Evolutionary conservation across 176 grass and related monocot species (phyloP).

Genomic region (Guadua angustifolia): DNA sequence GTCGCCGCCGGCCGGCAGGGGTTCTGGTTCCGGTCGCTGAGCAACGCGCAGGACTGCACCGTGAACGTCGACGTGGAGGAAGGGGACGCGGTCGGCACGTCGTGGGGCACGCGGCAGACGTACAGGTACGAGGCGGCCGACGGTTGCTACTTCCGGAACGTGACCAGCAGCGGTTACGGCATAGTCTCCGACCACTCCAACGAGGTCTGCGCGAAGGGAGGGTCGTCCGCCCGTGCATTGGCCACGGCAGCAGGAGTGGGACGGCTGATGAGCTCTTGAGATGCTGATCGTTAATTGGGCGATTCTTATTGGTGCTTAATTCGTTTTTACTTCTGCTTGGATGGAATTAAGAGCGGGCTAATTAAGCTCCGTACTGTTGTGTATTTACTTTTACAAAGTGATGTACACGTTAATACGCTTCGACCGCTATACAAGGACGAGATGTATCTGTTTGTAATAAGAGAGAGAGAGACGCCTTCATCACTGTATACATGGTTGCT

Average conservation of each 20-base stretch:
- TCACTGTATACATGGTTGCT: no score
- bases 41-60: constrained; percentile 58
- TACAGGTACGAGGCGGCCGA: constrained; percentile 71
- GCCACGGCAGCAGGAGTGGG: neutral
- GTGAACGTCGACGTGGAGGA: constrained; percentile 49
- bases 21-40: constrained; percentile 59
- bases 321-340: neutral
- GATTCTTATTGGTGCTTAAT: neutral
- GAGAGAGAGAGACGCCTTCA: neutral
- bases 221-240: neutral
- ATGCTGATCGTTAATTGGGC: neutral
- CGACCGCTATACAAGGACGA: neutral
- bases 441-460: neutral
- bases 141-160: constrained; percentile 64
- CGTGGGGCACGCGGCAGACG: constrained; percentile 53
- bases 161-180: constrained; percentile 46
- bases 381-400: neutral
- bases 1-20: constrained; percentile 62
- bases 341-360: neutral
- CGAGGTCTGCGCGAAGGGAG: constrained; percentile 47
- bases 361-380: neutral
- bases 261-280: constrained; percentile 38
- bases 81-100: constrained; percentile 41
- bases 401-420: neutral
- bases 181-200: constrained; percentile 48